Evolutionary conservation across 495 filamentous ascomycete genomes (phyloP), one percentile per base, ranked within the genome.

Genomic region (Tuber microsphaerosporum): DNA sequence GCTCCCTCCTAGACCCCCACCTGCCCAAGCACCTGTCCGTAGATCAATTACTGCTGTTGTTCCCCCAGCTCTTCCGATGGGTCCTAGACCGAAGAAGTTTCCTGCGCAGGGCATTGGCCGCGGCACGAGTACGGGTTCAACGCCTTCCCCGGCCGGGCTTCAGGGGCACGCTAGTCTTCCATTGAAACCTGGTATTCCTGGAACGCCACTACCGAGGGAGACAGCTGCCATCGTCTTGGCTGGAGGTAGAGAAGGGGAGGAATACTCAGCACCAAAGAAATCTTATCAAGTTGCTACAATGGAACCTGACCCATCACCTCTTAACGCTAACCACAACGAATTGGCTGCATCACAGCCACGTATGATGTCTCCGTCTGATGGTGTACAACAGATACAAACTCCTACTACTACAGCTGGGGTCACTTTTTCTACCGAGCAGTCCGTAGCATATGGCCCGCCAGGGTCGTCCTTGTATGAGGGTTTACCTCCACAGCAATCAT

Each of bases 221-320:
- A 82, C 81, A 68, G 81, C 75, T 31, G 80, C 81, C 65, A 82
- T 82, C 65, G 81, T 82, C n/a, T 75, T 82, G 74, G 81, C 81
- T 26, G 74, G 76, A 22, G 80, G 79, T 17, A 79, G 73, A 26
- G 80, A 78, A 10, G 76, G 71, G 48, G 70, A 69, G 44, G 71
- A 46, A n/a, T 69, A 74, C 42, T 72, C 75, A 51, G 65, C 31
- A 45, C 81, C 76, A 14, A 82, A 82, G 75, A 79, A 77, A 48
- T 56, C 81, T 19, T 82, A 82, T 61, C 74, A 80, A 45, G 69
- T 77, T 43, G 70, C 74, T 73, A 72, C 51, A 9, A 46, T 44
- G 12, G 75, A 74, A 14, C 68, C 41, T 14, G 56, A 65, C 56
- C 10, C 56, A 65, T 65, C 56, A 34, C 14, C 56, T 34, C 56